A percentile compares a stretch with the other conserved stretches of the same genome.
phyloP scores from a whole-genome alignment of 306 rosid species.

The Dalbergia cochinchinensis region DNA sequence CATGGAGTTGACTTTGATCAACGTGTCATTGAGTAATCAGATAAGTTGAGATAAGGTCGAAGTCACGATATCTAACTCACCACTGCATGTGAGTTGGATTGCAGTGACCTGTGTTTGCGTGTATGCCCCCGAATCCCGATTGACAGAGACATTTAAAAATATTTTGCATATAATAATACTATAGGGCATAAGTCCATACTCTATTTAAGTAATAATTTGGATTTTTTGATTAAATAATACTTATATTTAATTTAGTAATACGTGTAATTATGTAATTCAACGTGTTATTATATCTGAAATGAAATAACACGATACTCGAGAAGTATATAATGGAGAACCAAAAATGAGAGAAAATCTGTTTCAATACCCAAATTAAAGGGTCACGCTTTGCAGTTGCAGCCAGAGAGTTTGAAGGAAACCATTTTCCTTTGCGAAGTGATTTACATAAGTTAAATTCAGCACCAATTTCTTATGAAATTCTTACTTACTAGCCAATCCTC shows the following conservation, averaged over 20 bases:
- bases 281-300: not conserved
- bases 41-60: conserved; percentile 33
- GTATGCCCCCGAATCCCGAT: not conserved
- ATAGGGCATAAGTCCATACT: not conserved
- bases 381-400: too few relatives aligned
- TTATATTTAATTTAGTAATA: not conserved
- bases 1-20: conserved; percentile 37
- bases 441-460: not conserved
- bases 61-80: conserved; percentile 2
- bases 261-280: not conserved
- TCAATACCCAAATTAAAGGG: not conserved
- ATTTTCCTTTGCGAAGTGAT: not conserved
- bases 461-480: not conserved
- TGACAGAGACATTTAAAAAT: not conserved
- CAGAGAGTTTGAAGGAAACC: not conserved
- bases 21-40: conserved; percentile 10
- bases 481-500: not conserved
- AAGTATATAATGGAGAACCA: too few relatives aligned
- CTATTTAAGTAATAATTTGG: too few relatives aligned
- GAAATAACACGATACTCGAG: too few relatives aligned
- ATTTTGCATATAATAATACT: not conserved
- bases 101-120: conserved; percentile 23
- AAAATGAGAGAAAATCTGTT: not conserved
- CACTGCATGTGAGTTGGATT: conserved; percentile 3
- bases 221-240: not conserved